Evolutionary conservation across 2,329 filamentous ascomycete genomes (phyloP).

Genomic region (Pseudogymnoascus sp.): DNA sequence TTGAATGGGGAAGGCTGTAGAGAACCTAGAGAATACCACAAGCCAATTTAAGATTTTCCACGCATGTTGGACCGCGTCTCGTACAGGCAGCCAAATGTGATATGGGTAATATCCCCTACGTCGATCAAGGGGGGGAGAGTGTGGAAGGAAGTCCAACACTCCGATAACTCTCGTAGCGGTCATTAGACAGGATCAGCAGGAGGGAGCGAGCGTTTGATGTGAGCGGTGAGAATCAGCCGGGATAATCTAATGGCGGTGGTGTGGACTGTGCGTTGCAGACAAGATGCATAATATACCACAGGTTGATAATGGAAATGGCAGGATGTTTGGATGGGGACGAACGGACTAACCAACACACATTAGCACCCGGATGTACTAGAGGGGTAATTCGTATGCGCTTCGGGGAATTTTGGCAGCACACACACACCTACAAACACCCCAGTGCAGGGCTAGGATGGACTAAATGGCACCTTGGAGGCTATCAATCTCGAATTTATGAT

Average conservation of each 20-base stretch:
- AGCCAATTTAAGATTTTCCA: not conserved
- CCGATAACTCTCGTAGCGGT: not conserved
- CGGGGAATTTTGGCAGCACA: not conserved
- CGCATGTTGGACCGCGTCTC: not conserved
- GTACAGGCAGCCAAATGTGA: not conserved
- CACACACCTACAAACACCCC: not conserved
- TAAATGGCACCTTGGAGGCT: slow-evolving; percentile 3
- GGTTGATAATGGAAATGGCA: slow-evolving; percentile 4
- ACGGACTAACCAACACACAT: not conserved
- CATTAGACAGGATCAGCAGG: slow-evolving; percentile 8
- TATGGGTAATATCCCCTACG: not conserved
- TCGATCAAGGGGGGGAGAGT: not conserved
- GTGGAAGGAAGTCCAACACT: not conserved
- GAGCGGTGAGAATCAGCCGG: slow-evolving; percentile 8
- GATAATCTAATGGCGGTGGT: not conserved
- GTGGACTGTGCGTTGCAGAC: slow-evolving; percentile 4
- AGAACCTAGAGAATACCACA: not conserved
- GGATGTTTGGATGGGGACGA: slow-evolving; percentile 5
- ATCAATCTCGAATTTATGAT: slow-evolving; percentile 1
- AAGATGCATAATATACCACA: not conserved
- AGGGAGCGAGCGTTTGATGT: slow-evolving; percentile 11
- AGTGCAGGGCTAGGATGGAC: not conserved
- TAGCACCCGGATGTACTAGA: not conserved
- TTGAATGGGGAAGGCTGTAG: not conserved
- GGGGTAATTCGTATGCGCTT: not conserved